Evolutionary conservation across 1,139 yeast species (phyloP).

Genomic region (Blastobotrys capitulatus): DNA sequence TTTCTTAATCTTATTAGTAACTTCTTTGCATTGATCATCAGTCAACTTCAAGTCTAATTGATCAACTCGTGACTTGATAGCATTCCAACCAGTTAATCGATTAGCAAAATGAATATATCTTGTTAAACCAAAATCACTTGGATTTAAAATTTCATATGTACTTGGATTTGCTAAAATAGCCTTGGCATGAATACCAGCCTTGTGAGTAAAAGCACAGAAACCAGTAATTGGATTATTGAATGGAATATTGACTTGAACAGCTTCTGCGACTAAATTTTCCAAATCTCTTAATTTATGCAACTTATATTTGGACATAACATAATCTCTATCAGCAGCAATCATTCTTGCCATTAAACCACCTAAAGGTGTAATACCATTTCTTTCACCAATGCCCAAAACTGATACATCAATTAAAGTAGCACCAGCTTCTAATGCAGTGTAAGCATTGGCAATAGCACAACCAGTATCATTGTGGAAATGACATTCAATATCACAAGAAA

Average conservation of each 20-base stretch:
- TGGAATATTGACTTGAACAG: slow-evolving; percentile 94
- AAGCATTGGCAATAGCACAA: slow-evolving; percentile 97
- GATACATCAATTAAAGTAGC: slow-evolving; percentile 93
- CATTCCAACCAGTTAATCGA: slow-evolving; percentile 98
- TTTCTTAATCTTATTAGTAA: slow-evolving; percentile 85
- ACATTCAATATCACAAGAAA: slow-evolving; percentile 95
- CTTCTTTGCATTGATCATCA: slow-evolving; percentile 93
- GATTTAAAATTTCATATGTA: slow-evolving; percentile 92
- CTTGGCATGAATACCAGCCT: slow-evolving; percentile 99
- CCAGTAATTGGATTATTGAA: slow-evolving; percentile 99
- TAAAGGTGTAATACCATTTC: slow-evolving; percentile 96
- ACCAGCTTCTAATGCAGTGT: slow-evolving; percentile 97
- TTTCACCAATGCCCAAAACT: slow-evolving; percentile 96
- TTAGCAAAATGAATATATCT: slow-evolving; percentile 97
- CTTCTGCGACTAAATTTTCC: slow-evolving; percentile 94
- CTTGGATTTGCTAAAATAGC: slow-evolving; percentile 98
- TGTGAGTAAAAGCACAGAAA: slow-evolving; percentile 98
- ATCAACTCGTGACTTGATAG: slow-evolving; percentile 96
- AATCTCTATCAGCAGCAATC: slow-evolving; percentile 98
- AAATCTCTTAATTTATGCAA: slow-evolving; percentile 92
- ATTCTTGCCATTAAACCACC: slow-evolving; percentile 99
- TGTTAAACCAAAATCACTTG: slow-evolving; percentile 90
- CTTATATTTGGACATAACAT: slow-evolving; percentile 91
- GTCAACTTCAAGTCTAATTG: slow-evolving; percentile 86
- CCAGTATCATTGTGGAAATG: slow-evolving; percentile 99